Evolutionary conservation across 257 asterid species (phyloP).

Genomic region (Apocynum venetum): DNA sequence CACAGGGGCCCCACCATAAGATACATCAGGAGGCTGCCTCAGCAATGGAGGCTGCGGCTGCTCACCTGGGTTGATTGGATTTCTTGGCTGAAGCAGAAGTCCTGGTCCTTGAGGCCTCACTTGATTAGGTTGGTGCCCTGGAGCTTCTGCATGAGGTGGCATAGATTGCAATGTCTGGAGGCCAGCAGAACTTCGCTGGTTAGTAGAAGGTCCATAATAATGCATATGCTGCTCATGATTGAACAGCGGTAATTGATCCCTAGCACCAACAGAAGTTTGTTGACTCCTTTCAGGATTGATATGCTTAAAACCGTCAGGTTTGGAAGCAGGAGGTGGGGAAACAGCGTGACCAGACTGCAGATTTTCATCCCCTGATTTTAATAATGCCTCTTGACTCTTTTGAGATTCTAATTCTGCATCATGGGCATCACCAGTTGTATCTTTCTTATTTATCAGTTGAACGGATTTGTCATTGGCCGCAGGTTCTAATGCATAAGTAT

Average conservation of each 20-base stretch:
- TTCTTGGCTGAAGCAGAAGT: slow-evolving; percentile 33
- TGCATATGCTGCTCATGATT: slow-evolving; percentile 34
- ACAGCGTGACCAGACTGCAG: slow-evolving; percentile 17
- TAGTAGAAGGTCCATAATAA: slow-evolving; percentile 22
- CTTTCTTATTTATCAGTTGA: slow-evolving; percentile 31
- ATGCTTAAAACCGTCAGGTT: slow-evolving; percentile 20
- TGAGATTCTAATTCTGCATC: slow-evolving; percentile 12
- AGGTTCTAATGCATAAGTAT: slow-evolving; percentile 29
- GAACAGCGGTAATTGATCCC: slow-evolving; percentile 11
- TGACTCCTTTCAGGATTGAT: slow-evolving; percentile 10
- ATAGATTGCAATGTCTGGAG: slow-evolving; percentile 18
- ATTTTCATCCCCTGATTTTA: slow-evolving; percentile 20
- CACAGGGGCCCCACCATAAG: slow-evolving; percentile 19
- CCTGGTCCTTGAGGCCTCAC: slow-evolving; percentile 39
- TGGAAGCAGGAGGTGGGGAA: slow-evolving; percentile 18
- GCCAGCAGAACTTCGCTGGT: slow-evolving; percentile 25
- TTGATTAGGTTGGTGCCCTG: slow-evolving; percentile 22
- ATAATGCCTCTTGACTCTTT: slow-evolving; percentile 11
- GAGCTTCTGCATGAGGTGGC: slow-evolving; percentile 28
- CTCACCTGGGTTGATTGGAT: slow-evolving; percentile 32
- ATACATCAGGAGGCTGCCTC: slow-evolving; percentile 24
- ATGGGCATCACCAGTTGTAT: slow-evolving; percentile 6
- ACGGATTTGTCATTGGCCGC: slow-evolving; percentile 38
- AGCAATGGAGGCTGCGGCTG: slow-evolving; percentile 21
- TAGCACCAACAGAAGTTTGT: slow-evolving; percentile 2